Conservation (phyloP, 306 rosid genomes). For the Betula pendula region DNA sequence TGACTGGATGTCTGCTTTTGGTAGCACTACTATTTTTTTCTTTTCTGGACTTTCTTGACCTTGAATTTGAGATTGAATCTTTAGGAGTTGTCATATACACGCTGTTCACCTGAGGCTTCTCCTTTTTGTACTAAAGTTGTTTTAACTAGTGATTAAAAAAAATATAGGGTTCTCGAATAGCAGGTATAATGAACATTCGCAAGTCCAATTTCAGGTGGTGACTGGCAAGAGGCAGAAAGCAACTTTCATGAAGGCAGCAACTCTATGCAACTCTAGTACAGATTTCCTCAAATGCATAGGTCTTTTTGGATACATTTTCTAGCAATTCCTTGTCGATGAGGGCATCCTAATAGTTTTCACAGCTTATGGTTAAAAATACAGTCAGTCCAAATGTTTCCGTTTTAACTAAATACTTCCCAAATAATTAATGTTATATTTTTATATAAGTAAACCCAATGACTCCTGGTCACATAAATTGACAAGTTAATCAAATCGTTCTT, state of each 20-base stretch:
- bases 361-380: background rate
- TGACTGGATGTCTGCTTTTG: no score
- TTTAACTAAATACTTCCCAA: background rate
- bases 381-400: background rate
- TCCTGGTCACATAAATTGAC: background rate
- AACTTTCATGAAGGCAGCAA: background rate
- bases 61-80: no score
- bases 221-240: constrained; percentile 1
- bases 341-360: background rate
- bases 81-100: no score
- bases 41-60: no score
- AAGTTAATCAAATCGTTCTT: background rate
- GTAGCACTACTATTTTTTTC: no score
- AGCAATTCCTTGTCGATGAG: background rate
- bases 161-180: no score
- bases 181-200: no score
- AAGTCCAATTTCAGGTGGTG: background rate
- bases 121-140: no score
- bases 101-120: no score
- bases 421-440: background rate
- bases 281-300: background rate
- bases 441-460: background rate
- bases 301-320: background rate
- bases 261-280: background rate
- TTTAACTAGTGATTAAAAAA: no score